phyloP scores from a whole-genome alignment of 2,329 filamentous ascomycete species.

The Microsporum audouinii region DNA sequence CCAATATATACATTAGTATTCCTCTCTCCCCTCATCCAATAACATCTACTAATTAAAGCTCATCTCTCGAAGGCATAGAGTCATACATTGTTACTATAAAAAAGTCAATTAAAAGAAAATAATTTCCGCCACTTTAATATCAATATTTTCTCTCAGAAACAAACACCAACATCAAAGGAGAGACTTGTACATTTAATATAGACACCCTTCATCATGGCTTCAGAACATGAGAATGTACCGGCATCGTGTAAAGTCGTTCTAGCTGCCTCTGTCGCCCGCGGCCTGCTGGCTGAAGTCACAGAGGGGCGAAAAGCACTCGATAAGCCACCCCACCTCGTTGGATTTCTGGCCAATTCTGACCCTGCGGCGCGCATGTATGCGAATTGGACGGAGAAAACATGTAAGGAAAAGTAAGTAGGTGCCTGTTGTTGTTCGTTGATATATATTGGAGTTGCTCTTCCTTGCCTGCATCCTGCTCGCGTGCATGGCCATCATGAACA shows the following conservation, averaged over 20 bases:
- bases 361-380: slow-evolving; percentile 87
- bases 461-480: not conserved
- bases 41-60: not conserved
- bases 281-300: slow-evolving; percentile 64
- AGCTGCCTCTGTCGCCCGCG: slow-evolving; percentile 75
- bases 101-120: slow-evolving; percentile 5
- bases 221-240: slow-evolving; percentile 20
- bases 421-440: not conserved
- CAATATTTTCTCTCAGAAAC: not conserved
- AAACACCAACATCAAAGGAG: not conserved
- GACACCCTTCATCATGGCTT: slow-evolving; percentile 20
- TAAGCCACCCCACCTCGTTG: slow-evolving; percentile 67
- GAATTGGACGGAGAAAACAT: slow-evolving; percentile 95
- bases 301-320: slow-evolving; percentile 61
- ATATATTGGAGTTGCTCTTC: not conserved
- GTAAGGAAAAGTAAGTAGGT: slow-evolving; percentile 72
- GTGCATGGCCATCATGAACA: not conserved
- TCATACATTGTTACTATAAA: not conserved
- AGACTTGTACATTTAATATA: too few species aligned
- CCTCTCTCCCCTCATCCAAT: not conserved
- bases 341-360: slow-evolving; percentile 85
- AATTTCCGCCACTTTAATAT: not conserved
- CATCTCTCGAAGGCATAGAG: not conserved
- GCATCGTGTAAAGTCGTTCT: slow-evolving; percentile 80
- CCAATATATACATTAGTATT: too few species aligned